Conservation (phyloP, 352 stramenopile species). For the Phytophthora sp. region DNA sequence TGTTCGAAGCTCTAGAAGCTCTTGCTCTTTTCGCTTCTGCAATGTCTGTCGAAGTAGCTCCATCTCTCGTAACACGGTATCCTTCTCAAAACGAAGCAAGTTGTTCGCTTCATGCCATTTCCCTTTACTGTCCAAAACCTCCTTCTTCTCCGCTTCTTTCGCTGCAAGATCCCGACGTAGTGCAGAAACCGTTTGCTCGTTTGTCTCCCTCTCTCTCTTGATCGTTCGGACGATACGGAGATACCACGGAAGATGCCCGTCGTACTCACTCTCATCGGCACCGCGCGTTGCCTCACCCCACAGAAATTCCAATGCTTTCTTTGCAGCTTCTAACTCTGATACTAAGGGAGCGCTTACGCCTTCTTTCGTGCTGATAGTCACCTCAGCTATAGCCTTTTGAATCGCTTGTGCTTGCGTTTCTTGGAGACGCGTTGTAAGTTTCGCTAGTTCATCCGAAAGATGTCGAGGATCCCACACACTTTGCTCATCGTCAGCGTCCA, state of each 20-base stretch:
- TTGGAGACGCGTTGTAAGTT: slow-evolving; percentile 32
- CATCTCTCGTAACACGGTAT: slow-evolving; percentile 67
- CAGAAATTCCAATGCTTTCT: slow-evolving; percentile 46
- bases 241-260: slow-evolving; percentile 70
- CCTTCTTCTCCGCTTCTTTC: slow-evolving; percentile 37
- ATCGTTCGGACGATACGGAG: slow-evolving; percentile 39
- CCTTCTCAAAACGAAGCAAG: slow-evolving; percentile 73
- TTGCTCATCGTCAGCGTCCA: slow-evolving; percentile 20
- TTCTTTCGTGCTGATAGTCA: slow-evolving; percentile 32
- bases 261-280: slow-evolving; percentile 34
- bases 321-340: slow-evolving; percentile 56
- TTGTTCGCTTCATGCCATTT: slow-evolving; percentile 61
- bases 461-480: slow-evolving; percentile 34
- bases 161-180: slow-evolving; percentile 36
- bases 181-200: slow-evolving; percentile 21
- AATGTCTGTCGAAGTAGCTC: slow-evolving; percentile 55
- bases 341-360: slow-evolving; percentile 39
- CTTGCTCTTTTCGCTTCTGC: slow-evolving; percentile 59
- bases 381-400: slow-evolving; percentile 39
- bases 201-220: slow-evolving; percentile 43
- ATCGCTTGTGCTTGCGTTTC: slow-evolving; percentile 38
- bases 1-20: slow-evolving; percentile 55
- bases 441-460: slow-evolving; percentile 45
- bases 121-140: slow-evolving; percentile 32
- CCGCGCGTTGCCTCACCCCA: slow-evolving; percentile 7